Conservation (phyloP, 1,284 basidiomycete genomes). For the Ceratobasidium sp. region DNA sequence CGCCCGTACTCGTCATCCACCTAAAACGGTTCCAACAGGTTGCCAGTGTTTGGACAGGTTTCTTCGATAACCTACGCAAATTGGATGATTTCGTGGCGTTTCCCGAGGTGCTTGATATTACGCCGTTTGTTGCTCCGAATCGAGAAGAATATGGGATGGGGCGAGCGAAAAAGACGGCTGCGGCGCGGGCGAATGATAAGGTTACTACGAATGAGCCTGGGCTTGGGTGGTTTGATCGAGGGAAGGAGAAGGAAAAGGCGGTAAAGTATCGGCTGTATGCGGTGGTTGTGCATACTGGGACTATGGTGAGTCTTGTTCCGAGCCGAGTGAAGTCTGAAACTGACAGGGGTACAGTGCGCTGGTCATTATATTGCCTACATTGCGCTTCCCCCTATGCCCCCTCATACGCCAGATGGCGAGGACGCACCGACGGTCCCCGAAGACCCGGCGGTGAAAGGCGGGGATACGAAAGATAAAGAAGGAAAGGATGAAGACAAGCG, state of each 20-base stretch:
- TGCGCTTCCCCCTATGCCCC: constrained; percentile 65
- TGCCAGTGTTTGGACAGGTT: constrained; percentile 62
- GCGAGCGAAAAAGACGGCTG: constrained; percentile 54
- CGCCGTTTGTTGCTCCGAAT: constrained; percentile 87
- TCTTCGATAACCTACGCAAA: constrained; percentile 76
- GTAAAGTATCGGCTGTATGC: constrained; percentile 83
- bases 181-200: background rate
- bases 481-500: constrained; percentile 57
- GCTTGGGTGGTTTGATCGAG: constrained; percentile 50
- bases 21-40: constrained; percentile 93
- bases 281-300: constrained; percentile 91
- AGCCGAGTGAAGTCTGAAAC: background rate
- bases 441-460: constrained; percentile 10
- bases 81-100: constrained; percentile 90
- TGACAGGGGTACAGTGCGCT: constrained; percentile 66
- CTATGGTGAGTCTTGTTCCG: constrained; percentile 72
- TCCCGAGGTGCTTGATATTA: constrained; percentile 86
- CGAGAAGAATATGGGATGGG: constrained; percentile 73
- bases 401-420: constrained; percentile 49
- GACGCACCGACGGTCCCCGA: constrained; percentile 20
- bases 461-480: constrained; percentile 46
- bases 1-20: constrained; percentile 91
- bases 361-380: constrained; percentile 89
- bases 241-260: constrained; percentile 61
- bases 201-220: background rate